phyloP scores from a whole-genome alignment of 2,329 filamentous ascomycete genomes.

The Aureobasidium namibiae region DNA sequence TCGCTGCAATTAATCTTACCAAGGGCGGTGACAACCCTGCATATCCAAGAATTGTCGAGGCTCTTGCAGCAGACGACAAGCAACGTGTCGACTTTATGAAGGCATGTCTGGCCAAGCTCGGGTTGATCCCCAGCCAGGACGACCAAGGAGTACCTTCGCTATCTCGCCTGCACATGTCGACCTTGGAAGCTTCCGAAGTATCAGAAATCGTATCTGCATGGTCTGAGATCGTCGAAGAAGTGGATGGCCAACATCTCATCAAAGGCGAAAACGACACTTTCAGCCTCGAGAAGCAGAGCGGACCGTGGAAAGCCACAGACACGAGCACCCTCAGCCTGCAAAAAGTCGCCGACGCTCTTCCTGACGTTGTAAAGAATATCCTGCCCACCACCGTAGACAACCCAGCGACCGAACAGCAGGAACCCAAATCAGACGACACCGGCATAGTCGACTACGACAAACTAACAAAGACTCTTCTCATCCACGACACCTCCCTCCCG shows the following conservation, averaged over 20 bases:
- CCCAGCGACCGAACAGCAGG: neutral
- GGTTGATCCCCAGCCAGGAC: slow-evolving; percentile 67
- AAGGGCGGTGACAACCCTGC: slow-evolving; percentile 55
- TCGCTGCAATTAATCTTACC: slow-evolving; percentile 70
- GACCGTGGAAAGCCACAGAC: neutral
- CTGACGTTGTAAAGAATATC: slow-evolving; percentile 19
- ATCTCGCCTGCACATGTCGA: slow-evolving; percentile 75
- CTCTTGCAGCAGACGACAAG: slow-evolving; percentile 60
- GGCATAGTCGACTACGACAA: slow-evolving; percentile 67
- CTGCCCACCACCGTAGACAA: slow-evolving; percentile 4
- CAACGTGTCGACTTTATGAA: slow-evolving; percentile 67
- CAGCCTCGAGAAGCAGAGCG: slow-evolving; percentile 55
- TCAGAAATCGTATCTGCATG: slow-evolving; percentile 58
- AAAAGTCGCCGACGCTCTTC: slow-evolving; percentile 23
- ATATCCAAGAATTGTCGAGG: slow-evolving; percentile 62
- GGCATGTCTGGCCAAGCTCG: slow-evolving; percentile 70
- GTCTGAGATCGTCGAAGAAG: slow-evolving; percentile 49
- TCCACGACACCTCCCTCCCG: slow-evolving; percentile 62
- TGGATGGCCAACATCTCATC: slow-evolving; percentile 61
- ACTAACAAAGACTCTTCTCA: slow-evolving; percentile 63
- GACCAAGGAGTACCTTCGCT: slow-evolving; percentile 65
- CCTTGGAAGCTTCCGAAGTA: slow-evolving; percentile 56
- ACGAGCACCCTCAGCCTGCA: slow-evolving; percentile 26
- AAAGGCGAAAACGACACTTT: slow-evolving; percentile 79
- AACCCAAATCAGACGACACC: slow-evolving; percentile 35